Evolutionary conservation across 345 rosid species (phyloP), one percentile per base, ranked within the genome.

Genomic region (Nasturtium officinale): DNA sequence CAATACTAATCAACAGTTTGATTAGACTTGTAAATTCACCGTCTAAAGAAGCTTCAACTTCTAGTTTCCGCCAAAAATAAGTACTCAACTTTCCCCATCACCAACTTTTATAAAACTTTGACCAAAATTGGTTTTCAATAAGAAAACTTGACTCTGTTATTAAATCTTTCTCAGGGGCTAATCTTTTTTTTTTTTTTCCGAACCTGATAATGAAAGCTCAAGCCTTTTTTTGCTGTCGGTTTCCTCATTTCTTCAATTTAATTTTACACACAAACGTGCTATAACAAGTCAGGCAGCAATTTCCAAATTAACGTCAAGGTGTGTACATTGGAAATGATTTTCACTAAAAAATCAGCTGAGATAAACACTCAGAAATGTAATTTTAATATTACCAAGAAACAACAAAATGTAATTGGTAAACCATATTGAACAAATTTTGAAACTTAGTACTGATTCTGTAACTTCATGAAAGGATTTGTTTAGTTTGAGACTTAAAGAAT

Each of bases 271-370:
- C 62, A 42, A 28, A 28, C 29, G 29, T 12, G 29, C 0, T 32
- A 18, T 12, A 30, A 32, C 56, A 48, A 65, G 56, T 12, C 69
- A 47, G 55, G 28, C 15, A 40, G 29, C 72, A 26, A 53, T 40
- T 28, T 35, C 45, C 45, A 12, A 29, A 18, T 42, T 45, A n/a
- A 43, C 17, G 47, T 42, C n/a, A 42, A 15, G 47, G n/a, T n/a
- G 47, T 42, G 16, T 42, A 42, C 17, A 15, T 15, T 15, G 32
- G 32, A 38, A 60, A 21, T 38, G 65, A 23, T 20, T 23, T 37
- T 38, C 6, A 7, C 17, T 1, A 6, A 16, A 13, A 16, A 15
- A 9, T n/a, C 13, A n/a, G 2, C 13, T 16, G 43, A 17, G 9
- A 56, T 32, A 42, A 9, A 11, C 26, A 32, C 26, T 57, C 12